Evolutionary conservation across 176 grass and related monocot species (phyloP).

Genomic region (Eragrostis nindensis): DNA sequence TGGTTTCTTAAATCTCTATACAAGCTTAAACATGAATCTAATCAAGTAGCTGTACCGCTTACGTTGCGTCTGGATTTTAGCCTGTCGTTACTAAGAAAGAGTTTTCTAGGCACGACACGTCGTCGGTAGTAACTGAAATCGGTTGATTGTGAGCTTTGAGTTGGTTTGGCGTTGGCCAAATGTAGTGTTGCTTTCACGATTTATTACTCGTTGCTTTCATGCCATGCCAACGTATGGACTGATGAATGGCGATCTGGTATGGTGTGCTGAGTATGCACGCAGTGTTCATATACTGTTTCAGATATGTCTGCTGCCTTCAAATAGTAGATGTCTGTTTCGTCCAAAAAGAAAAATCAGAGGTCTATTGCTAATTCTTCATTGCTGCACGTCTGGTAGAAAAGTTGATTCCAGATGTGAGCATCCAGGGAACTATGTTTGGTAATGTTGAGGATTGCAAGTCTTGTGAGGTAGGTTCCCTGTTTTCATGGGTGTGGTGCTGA

Average conservation of each 20-base stretch:
- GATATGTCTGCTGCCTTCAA: background rate
- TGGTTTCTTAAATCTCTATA: background rate
- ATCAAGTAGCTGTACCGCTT: background rate
- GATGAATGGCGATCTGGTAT: background rate
- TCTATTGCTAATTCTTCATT: background rate
- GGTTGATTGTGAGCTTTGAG: background rate
- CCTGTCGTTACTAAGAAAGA: background rate
- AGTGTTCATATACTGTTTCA: conserved; percentile 11
- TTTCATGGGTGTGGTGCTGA: conserved; percentile 11
- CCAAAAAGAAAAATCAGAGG: background rate
- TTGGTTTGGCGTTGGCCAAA: background rate
- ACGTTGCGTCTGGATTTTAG: background rate
- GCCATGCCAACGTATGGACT: background rate
- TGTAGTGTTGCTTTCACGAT: conserved; percentile 22
- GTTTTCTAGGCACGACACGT: conserved; percentile 15
- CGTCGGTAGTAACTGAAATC: conserved; percentile 4
- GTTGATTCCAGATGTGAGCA: background rate
- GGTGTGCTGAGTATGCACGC: background rate
- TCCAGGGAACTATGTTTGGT: background rate
- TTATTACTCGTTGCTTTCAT: conserved; percentile 16
- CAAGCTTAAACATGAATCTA: background rate
- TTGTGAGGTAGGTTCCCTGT: background rate
- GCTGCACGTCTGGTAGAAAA: background rate
- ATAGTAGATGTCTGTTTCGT: background rate
- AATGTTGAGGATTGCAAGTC: conserved; percentile 14